Base-by-base conservation (phyloP, 495 filamentous ascomycete species). In the Lepraria neglecta region DNA sequence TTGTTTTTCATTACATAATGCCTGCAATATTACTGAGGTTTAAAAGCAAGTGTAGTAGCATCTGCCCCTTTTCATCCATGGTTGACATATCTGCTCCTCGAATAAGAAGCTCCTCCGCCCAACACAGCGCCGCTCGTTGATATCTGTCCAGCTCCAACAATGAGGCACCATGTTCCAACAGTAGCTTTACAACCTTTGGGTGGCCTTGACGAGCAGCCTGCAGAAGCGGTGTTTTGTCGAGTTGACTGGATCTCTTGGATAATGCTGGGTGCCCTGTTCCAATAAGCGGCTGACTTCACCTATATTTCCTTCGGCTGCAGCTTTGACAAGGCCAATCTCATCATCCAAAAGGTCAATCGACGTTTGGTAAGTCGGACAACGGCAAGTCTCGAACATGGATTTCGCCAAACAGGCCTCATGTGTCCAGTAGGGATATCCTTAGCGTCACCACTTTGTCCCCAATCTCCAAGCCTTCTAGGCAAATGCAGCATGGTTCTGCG, bases 1-100 rank as follows among this genome's bases (percentile, higher is more conserved):
- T n/a, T n/a, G n/a, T n/a, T n/a, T n/a, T n/a, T n/a, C n/a, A n/a
- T n/a, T n/a, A n/a, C n/a, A n/a, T n/a, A n/a, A n/a, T n/a, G n/a
- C n/a, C n/a, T n/a, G n/a, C n/a, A n/a, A n/a, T n/a, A n/a, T n/a
- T n/a, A n/a, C n/a, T n/a, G n/a, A n/a, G n/a, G n/a, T n/a, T n/a
- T n/a, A n/a, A n/a, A n/a, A n/a, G n/a, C 76, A 73, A 28, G 59
- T 52, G 14, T 28, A 51, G 47, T 14, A 51, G 28, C 5, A 21
- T 31, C 28, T 51, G 12, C 6, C 47, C 47, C 27, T 15, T 28
- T 15, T 51, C 27, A 28, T 24, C 21, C 24, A 51, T 51, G 27
- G 21, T 51, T 0, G 24, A 51, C 27, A 30, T 24, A 27, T 28
- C 24, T 6, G 47, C 47, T 27, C 27, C 27, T 4, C 10, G 24